These are phyloP conservation scores for Hypholoma sublateritium DNA, from an alignment of 768 basidiomycete species.

Conservation along the genomic window DNA sequence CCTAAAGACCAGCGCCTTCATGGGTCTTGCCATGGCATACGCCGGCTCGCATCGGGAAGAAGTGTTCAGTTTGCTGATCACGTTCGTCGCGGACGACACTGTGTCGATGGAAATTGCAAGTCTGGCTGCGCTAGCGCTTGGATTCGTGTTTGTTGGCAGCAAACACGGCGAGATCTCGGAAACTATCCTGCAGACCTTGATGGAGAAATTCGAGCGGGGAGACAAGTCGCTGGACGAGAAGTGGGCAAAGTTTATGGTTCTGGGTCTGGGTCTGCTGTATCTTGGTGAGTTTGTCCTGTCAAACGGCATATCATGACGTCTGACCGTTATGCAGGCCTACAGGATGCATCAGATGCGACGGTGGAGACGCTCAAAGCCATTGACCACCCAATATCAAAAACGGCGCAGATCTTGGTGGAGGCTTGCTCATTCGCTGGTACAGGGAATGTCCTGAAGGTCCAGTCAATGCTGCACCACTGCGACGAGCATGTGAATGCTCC, in stretches of 20 bases:
- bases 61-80: conserved; percentile 73
- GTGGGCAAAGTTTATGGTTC: conserved; percentile 88
- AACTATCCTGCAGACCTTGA: conserved; percentile 86
- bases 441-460: conserved; percentile 92
- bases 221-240: conserved; percentile 83
- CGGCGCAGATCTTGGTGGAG: conserved; percentile 89
- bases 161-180: conserved; percentile 91
- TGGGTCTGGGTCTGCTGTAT: conserved; percentile 89
- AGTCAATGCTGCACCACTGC: conserved; percentile 89
- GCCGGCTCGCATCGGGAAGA: conserved; percentile 92
- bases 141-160: conserved; percentile 95
- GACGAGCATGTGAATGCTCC: conserved; percentile 79
- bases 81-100: conserved; percentile 77
- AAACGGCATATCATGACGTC: not conserved
- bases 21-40: conserved; percentile 93
- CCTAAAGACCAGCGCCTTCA: conserved; percentile 84
- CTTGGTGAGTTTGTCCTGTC: conserved; percentile 57
- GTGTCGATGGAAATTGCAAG: conserved; percentile 88
- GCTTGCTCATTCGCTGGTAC: conserved; percentile 94
- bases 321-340: conserved; percentile 57
- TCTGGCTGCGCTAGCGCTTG: conserved; percentile 83
- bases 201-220: conserved; percentile 69
- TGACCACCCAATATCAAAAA: conserved; percentile 87
- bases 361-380: conserved; percentile 92
- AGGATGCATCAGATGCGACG: conserved; percentile 92